Evolutionary conservation across 768 basidiomycete genomes (phyloP).

Genomic region (Russula ochroleuca): DNA sequence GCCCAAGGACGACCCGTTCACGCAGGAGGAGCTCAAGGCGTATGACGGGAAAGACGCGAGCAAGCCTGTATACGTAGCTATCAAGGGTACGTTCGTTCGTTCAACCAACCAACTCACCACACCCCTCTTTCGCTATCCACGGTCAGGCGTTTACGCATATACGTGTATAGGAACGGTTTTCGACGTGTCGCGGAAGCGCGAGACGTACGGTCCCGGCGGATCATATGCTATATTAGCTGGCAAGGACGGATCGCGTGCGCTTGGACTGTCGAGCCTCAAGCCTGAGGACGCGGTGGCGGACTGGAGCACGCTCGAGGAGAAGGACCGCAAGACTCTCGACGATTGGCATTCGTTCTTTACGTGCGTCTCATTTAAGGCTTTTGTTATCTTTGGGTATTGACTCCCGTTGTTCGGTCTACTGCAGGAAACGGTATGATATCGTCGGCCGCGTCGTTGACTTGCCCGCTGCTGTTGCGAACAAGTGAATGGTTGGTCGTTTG

Average conservation of each 20-base stretch:
- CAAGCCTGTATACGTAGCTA: constrained; percentile 84
- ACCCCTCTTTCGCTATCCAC: neutral
- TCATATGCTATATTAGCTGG: constrained; percentile 88
- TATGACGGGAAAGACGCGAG: constrained; percentile 64
- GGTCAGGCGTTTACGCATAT: neutral
- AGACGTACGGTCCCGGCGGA: constrained; percentile 82
- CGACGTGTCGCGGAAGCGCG: constrained; percentile 79
- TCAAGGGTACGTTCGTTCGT: constrained; percentile 62
- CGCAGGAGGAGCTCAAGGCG: constrained; percentile 57
- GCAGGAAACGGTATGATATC: constrained; percentile 81
- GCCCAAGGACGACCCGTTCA: constrained; percentile 77
- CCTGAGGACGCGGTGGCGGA: constrained; percentile 83
- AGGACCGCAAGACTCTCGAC: constrained; percentile 73
- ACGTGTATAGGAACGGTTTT: constrained; percentile 69
- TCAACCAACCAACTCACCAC: neutral
- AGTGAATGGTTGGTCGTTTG: constrained; percentile 27
- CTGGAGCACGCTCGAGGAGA: constrained; percentile 67
- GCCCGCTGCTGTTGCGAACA: constrained; percentile 37
- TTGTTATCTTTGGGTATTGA: neutral
- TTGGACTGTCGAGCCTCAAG: constrained; percentile 87
- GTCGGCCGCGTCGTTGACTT: constrained; percentile 69
- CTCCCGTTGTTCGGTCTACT: neutral
- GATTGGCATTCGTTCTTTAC: constrained; percentile 88
- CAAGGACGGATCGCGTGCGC: constrained; percentile 84
- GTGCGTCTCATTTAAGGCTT: constrained; percentile 44